phyloP scores from a whole-genome alignment of 768 basidiomycete species.

The Boletus reticuloceps region DNA sequence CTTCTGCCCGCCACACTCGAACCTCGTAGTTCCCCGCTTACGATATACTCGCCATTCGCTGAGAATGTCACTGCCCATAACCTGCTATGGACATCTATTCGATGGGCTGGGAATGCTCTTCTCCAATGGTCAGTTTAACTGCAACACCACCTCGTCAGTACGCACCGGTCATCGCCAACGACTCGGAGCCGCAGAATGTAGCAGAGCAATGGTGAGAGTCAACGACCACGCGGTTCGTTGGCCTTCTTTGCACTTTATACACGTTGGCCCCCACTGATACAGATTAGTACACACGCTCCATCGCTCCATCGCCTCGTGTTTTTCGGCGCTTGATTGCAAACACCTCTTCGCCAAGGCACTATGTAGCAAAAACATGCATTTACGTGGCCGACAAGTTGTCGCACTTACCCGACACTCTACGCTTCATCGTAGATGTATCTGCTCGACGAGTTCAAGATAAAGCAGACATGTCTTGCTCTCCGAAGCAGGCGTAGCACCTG shows the following conservation, averaged over 20 bases:
- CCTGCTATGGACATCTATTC: background rate
- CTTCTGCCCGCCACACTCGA: background rate
- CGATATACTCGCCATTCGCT: too few relatives aligned
- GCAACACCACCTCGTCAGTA: background rate
- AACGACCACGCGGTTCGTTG: background rate
- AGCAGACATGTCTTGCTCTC: too few relatives aligned
- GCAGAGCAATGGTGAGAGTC: background rate
- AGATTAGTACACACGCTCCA: background rate
- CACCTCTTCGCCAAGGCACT: too few relatives aligned
- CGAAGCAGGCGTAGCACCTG: too few relatives aligned
- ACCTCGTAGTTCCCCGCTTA: background rate
- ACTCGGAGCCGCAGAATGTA: background rate
- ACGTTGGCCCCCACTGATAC: background rate
- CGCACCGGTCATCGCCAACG: background rate
- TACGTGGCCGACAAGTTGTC: too few relatives aligned
- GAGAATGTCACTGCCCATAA: background rate
- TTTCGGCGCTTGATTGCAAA: background rate
- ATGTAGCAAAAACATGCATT: too few relatives aligned
- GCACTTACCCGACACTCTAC: too few relatives aligned
- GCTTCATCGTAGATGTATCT: too few relatives aligned
- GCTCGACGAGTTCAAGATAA: too few relatives aligned
- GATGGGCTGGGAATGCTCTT: background rate
- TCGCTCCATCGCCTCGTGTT: background rate
- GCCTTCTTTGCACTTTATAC: too few relatives aligned
- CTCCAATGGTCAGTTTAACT: background rate